Evolutionary conservation across 2,329 filamentous ascomycete genomes (phyloP).

Genomic region (Diaporthe sp.): DNA sequence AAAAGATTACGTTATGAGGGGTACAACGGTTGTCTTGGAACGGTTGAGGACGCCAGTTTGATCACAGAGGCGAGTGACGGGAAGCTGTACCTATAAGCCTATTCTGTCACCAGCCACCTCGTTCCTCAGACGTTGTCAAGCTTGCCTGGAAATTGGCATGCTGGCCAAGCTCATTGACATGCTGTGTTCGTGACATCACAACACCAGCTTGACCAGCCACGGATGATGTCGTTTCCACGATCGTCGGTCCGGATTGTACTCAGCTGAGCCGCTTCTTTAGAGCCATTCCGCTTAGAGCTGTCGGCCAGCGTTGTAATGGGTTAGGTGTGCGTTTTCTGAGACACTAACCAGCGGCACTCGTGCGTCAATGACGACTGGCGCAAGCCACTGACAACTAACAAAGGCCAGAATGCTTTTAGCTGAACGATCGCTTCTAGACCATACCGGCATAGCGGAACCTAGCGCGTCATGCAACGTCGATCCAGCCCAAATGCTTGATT

Average conservation of each 20-base stretch:
- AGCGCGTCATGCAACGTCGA: slow-evolving; percentile 31
- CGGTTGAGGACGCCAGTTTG: neutral
- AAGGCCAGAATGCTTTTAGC: slow-evolving; percentile 19
- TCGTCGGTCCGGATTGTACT: slow-evolving; percentile 1
- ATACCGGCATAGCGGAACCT: slow-evolving; percentile 33
- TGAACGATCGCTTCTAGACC: slow-evolving; percentile 7
- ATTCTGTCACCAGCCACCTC: neutral
- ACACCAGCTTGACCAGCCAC: neutral
- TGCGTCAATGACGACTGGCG: slow-evolving; percentile 37
- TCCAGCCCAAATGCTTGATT: slow-evolving; percentile 29
- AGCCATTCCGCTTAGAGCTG: slow-evolving; percentile 11
- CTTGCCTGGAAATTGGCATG: neutral
- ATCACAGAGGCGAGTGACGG: neutral
- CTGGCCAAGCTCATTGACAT: slow-evolving; percentile 23
- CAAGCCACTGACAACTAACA: slow-evolving; percentile 9
- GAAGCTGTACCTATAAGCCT: neutral
- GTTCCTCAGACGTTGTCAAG: neutral
- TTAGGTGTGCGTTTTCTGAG: slow-evolving; percentile 23
- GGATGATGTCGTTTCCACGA: slow-evolving; percentile 11
- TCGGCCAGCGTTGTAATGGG: slow-evolving; percentile 18
- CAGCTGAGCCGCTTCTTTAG: slow-evolving; percentile 29
- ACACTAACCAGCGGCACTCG: slow-evolving; percentile 26
- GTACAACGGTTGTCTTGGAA: too few relatives aligned
- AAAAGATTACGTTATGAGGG: too few relatives aligned
- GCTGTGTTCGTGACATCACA: slow-evolving; percentile 35